Evolutionary conservation across 768 basidiomycete genomes (phyloP).

Genomic region (Paxillus ammoniavirescens): DNA sequence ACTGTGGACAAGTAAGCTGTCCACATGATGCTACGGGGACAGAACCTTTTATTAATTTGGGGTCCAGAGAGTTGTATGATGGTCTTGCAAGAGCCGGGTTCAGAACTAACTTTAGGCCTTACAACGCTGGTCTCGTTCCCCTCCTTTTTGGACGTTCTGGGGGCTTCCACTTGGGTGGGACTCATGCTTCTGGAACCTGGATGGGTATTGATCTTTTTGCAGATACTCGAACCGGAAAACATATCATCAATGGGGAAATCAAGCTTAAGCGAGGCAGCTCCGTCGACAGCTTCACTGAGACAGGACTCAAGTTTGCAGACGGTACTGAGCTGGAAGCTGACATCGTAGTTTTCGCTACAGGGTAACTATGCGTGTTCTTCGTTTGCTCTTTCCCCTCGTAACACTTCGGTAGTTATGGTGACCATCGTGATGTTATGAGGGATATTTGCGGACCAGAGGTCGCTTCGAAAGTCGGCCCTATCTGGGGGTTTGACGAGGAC

Average conservation of each 20-base stretch:
- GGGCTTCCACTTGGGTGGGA: constrained; percentile 30
- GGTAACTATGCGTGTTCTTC: background rate
- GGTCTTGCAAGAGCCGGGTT: constrained; percentile 33
- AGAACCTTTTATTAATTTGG: background rate
- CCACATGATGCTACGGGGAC: too few species aligned
- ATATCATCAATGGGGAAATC: constrained; percentile 43
- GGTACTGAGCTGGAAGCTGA: constrained; percentile 21
- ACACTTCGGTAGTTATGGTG: constrained; percentile 38
- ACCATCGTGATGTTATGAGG: constrained; percentile 35
- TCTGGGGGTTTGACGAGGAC: constrained; percentile 61
- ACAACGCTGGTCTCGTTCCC: constrained; percentile 30
- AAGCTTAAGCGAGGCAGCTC: constrained; percentile 41
- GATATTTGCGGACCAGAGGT: constrained; percentile 46
- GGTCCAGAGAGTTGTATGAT: constrained; percentile 29
- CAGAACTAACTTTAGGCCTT: constrained; percentile 26
- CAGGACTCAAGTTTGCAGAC: constrained; percentile 18
- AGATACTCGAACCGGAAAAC: constrained; percentile 34
- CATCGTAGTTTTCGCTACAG: constrained; percentile 22
- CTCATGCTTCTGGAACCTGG: background rate
- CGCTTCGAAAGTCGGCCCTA: constrained; percentile 39
- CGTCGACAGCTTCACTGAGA: constrained; percentile 22
- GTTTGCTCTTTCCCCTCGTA: background rate
- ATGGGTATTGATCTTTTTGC: background rate
- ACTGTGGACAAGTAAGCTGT: constrained; percentile 1
- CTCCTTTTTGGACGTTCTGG: constrained; percentile 26